Percentiles rank a stretch among this genome's conserved stretches.
phyloP scores from a whole-genome alignment of 2,329 filamentous ascomycete species.

The Septoria petroselini region DNA sequence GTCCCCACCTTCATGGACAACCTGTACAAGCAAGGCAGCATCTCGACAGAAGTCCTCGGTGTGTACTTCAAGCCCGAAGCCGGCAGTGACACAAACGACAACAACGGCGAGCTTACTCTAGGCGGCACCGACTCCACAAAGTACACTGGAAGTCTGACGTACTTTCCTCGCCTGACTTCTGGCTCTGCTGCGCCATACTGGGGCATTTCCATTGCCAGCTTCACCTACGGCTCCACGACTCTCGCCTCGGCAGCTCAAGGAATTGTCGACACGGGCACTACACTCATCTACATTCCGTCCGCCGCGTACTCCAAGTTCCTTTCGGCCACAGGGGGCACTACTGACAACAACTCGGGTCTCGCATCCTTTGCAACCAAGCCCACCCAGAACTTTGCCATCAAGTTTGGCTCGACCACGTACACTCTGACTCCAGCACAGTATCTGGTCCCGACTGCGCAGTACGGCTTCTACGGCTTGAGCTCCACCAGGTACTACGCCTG shows the following conservation, averaged over 20 bases:
- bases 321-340: slow-evolving; percentile 21
- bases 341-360: slow-evolving; percentile 26
- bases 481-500: slow-evolving; percentile 25
- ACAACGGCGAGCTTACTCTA: slow-evolving; percentile 25
- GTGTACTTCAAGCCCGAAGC: slow-evolving; percentile 27
- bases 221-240: slow-evolving; percentile 21
- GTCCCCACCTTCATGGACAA: slow-evolving; percentile 29
- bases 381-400: slow-evolving; percentile 21
- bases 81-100: slow-evolving; percentile 22
- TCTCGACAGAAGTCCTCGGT: slow-evolving; percentile 25
- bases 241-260: slow-evolving; percentile 36
- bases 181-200: slow-evolving; percentile 54
- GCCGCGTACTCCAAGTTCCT: slow-evolving; percentile 30
- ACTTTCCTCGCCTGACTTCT: slow-evolving; percentile 52
- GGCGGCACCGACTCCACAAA: slow-evolving; percentile 51
- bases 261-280: slow-evolving; percentile 45
- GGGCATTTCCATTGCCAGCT: slow-evolving; percentile 24
- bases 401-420: slow-evolving; percentile 24
- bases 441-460: slow-evolving; percentile 21
- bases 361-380: slow-evolving; percentile 22
- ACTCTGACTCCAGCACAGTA: slow-evolving; percentile 24
- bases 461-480: slow-evolving; percentile 19
- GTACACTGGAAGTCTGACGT: slow-evolving; percentile 57
- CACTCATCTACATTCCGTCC: slow-evolving; percentile 42
- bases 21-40: slow-evolving; percentile 22